Base-by-base conservation (phyloP, 345 rosid species). In the Citrus cavaleriei region DNA sequence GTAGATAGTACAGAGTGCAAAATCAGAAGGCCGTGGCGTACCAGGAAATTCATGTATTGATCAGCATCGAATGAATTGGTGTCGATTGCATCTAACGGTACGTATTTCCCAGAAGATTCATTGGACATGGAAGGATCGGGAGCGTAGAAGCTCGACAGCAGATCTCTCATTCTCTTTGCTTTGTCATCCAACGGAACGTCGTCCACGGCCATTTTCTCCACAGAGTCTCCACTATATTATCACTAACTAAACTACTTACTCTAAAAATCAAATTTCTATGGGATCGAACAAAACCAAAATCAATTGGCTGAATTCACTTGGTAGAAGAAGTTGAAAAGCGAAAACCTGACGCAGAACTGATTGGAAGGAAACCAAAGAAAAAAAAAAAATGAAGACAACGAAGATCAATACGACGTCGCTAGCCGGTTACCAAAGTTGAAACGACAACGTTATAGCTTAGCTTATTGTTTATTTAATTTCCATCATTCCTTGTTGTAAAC, bases 141-240 rank as follows among this genome's bases (percentile, higher is more conserved):
- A 81, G 94, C 83, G 85, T 97, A 97, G 85, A 97, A 97, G 90
- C 98, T 97, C 72, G 98, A 92, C 21, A 97, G 78, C 83, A 97
- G 96, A 93, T 97, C 99, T 83, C 99, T 92, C 98, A 88, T 97
- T 79, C 99, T 89, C 95, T 93, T 97, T 70, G 99, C 99, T 86
- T 97, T 97, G 66, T 94, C 99, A 70, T 97, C 99, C 97, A 92
- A 42, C 12, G 93, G 97, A 73, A 76, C 89, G 62, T 88, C 93
- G 63, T 87, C 97, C n/a, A 84, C 86, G 54, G 69, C 94, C 90
- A 91, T 92, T 86, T 81, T 78, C 57, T 25, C 66, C 70, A 65
- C 32, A 24, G 57, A 63, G 70, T 74, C 38, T 54, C 58, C 58
- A 19, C 58, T 54, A 18, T 16, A 18, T 19, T 18, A 18, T 54